Percentiles rank a stretch among this genome's conserved stretches.
phyloP scores from a whole-genome alignment of 1,139 yeast genomes.

The Hanseniaspora gamundiae region DNA sequence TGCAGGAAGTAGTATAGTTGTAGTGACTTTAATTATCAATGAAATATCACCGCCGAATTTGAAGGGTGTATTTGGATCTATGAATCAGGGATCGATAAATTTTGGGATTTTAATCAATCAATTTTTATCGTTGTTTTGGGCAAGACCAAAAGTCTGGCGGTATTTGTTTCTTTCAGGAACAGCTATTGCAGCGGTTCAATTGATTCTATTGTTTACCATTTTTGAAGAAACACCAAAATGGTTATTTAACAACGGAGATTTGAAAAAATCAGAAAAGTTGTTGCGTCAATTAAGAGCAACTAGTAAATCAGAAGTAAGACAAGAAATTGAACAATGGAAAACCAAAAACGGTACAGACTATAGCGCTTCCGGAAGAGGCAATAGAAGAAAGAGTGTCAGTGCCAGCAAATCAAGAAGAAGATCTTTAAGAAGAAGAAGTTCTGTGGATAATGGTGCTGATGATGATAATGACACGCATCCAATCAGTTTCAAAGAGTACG shows the following conservation, averaged over 20 bases:
- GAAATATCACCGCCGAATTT: conserved; percentile 61
- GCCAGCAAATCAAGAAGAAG: no score
- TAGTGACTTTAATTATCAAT: conserved; percentile 68
- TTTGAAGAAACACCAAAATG: conserved; percentile 77
- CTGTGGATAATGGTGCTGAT: not conserved
- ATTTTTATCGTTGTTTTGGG: conserved; percentile 53
- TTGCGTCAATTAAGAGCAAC: conserved; percentile 26
- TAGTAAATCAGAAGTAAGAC: conserved; percentile 17
- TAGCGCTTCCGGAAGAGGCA: no score
- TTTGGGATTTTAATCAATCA: conserved; percentile 77
- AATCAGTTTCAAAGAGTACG: conserved; percentile 29
- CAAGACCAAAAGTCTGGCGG: conserved; percentile 63
- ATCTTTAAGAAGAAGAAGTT: no score
- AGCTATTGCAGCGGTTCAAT: conserved; percentile 38
- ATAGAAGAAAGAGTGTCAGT: no score
- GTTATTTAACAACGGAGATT: conserved; percentile 35
- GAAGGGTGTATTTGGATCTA: conserved; percentile 72
- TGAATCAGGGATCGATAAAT: conserved; percentile 80
- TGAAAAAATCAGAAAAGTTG: conserved; percentile 27
- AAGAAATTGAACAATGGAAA: conserved; percentile 24
- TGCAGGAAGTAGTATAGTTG: conserved; percentile 79
- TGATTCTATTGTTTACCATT: conserved; percentile 34
- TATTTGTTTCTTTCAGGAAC: conserved; percentile 49
- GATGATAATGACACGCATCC: not conserved
- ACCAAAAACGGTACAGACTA: no score